phyloP scores from a whole-genome alignment of 2,329 filamentous ascomycete genomes.

The Fusarium sp. region DNA sequence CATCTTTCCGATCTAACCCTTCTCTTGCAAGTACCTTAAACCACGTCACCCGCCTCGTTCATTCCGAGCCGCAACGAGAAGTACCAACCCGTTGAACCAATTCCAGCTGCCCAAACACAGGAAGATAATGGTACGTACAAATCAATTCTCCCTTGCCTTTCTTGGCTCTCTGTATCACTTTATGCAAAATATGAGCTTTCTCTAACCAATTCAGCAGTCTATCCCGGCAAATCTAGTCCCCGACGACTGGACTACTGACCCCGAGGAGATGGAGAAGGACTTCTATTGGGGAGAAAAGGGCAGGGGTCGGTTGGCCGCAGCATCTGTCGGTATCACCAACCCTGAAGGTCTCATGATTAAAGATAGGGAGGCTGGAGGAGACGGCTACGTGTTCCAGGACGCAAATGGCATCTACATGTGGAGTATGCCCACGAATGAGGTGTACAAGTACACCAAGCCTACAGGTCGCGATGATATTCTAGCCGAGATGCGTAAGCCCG shows the following conservation, averaged over 20 bases:
- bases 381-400: slow-evolving; percentile 1
- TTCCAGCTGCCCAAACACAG: not conserved
- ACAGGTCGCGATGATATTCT: not conserved
- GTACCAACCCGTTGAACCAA: not conserved
- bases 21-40: not conserved
- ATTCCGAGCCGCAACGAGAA: not conserved
- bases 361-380: not conserved
- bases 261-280: not conserved
- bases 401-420: not conserved
- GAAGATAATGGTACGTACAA: not conserved
- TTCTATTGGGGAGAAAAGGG: not conserved
- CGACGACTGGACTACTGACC: not conserved
- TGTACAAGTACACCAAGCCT: not conserved
- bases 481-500: not conserved
- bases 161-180: not conserved
- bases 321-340: not conserved
- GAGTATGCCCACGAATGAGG: not conserved
- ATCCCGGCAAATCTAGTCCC: not conserved
- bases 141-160: not conserved
- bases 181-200: too few species aligned
- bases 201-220: not conserved
- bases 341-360: not conserved
- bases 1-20: not conserved
- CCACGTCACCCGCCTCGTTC: not conserved
- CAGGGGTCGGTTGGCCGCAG: not conserved